Evolutionary conservation across 164 flowering plant genomes (phyloP).

Genomic region (Platanus orientalis): DNA sequence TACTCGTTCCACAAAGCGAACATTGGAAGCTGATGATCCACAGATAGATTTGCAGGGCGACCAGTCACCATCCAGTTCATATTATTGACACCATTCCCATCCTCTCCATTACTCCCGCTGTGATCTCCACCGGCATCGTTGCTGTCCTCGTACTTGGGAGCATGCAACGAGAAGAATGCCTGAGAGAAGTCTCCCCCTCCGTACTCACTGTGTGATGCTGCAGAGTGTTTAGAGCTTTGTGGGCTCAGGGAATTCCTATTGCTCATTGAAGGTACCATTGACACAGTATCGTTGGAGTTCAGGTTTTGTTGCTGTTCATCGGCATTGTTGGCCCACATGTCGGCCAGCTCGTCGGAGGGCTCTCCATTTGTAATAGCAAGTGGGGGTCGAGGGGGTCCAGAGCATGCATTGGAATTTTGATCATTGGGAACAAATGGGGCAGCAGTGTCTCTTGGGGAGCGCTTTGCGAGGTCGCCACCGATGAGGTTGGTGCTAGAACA

Average conservation of each 20-base stretch:
- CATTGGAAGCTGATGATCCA: slow-evolving; percentile 9
- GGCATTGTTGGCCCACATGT: slow-evolving; percentile 28
- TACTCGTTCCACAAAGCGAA: slow-evolving; percentile 39
- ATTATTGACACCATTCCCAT: too few relatives aligned
- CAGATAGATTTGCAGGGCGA: neutral
- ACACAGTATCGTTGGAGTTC: neutral
- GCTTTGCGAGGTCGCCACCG: slow-evolving; percentile 59
- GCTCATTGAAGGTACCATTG: slow-evolving; percentile 15
- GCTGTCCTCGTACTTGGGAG: slow-evolving; percentile 2
- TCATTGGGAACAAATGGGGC: slow-evolving; percentile 23
- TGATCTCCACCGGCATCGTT: neutral
- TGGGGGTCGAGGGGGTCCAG: slow-evolving; percentile 24
- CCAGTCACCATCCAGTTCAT: neutral
- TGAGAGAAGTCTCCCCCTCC: slow-evolving; percentile 2
- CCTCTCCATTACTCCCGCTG: neutral
- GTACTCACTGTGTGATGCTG: neutral
- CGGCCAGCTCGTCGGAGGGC: slow-evolving; percentile 25
- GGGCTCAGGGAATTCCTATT: slow-evolving; percentile 18
- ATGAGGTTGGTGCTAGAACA: slow-evolving; percentile 69
- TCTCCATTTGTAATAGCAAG: slow-evolving; percentile 28
- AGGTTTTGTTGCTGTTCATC: slow-evolving; percentile 10
- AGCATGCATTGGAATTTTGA: slow-evolving; percentile 24
- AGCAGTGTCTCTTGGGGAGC: slow-evolving; percentile 42
- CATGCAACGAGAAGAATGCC: neutral
- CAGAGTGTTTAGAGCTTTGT: slow-evolving; percentile 14